Conservation (phyloP, 2,329 filamentous ascomycete genomes). For the Cercospora zeina region DNA sequence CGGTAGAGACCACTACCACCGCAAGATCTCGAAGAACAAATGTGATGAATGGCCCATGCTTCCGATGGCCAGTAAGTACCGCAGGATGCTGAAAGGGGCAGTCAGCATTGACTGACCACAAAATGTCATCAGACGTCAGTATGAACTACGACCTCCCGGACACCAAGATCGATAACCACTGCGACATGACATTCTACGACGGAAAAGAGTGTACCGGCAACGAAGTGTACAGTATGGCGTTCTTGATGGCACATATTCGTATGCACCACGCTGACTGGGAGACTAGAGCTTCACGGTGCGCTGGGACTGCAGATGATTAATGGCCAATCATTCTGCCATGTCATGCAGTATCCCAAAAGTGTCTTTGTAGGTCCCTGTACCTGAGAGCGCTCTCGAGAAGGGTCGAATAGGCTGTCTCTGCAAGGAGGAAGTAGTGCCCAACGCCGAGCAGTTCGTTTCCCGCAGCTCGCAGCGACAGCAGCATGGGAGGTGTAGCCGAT, state of each 20-base stretch:
- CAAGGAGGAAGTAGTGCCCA: background rate
- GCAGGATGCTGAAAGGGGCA: background rate
- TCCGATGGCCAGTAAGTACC: conserved; percentile 8
- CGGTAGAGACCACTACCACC: background rate
- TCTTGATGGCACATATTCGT: background rate
- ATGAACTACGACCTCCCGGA: conserved; percentile 4
- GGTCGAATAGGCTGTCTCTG: background rate
- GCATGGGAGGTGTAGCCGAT: background rate
- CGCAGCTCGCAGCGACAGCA: background rate
- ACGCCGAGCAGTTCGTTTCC: background rate
- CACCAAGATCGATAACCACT: conserved; percentile 10
- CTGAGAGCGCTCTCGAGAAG: background rate
- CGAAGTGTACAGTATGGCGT: conserved; percentile 2
- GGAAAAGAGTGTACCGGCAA: background rate
- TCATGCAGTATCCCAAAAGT: conserved; percentile 1
- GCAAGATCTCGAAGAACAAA: background rate
- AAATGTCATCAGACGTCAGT: background rate
- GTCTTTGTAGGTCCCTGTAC: conserved; percentile 4
- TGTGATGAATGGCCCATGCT: conserved; percentile 1
- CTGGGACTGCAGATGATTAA: conserved; percentile 3
- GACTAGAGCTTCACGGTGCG: background rate
- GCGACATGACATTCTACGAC: conserved; percentile 1
- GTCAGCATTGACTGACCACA: background rate
- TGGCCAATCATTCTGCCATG: conserved; percentile 9
- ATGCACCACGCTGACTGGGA: background rate